Evolutionary conservation across 257 asterid genomes (phyloP).

Genomic region (Solanum bulbocastanum): DNA sequence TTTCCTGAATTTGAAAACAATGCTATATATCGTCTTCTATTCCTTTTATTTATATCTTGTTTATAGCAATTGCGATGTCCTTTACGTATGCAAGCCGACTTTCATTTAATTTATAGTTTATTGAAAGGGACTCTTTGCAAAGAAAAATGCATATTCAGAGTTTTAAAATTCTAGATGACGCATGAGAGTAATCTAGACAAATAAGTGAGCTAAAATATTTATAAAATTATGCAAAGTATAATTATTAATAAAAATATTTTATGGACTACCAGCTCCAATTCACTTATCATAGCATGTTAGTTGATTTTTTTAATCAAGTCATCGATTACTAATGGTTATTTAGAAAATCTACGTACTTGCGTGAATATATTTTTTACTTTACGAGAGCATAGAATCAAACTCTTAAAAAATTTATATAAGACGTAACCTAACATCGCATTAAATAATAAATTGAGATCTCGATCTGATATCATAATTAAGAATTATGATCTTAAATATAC

Average conservation of each 20-base stretch:
- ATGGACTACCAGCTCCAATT: neutral
- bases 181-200: neutral
- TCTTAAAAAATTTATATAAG: neutral
- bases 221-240: neutral
- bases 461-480: neutral
- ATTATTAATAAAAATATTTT: neutral
- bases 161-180: neutral
- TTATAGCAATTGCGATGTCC: neutral
- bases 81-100: neutral
- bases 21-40: neutral
- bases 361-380: neutral
- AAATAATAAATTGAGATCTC: neutral
- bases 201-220: neutral
- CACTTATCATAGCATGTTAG: neutral
- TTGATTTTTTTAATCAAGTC: neutral
- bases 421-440: neutral
- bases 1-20: neutral
- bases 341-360: neutral
- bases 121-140: neutral
- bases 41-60: neutral
- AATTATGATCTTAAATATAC: neutral
- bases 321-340: neutral
- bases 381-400: neutral
- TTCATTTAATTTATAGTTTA: neutral
- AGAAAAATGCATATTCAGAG: neutral